phyloP scores from a whole-genome alignment of 768 basidiomycete species.

The Daedalea quercina region DNA sequence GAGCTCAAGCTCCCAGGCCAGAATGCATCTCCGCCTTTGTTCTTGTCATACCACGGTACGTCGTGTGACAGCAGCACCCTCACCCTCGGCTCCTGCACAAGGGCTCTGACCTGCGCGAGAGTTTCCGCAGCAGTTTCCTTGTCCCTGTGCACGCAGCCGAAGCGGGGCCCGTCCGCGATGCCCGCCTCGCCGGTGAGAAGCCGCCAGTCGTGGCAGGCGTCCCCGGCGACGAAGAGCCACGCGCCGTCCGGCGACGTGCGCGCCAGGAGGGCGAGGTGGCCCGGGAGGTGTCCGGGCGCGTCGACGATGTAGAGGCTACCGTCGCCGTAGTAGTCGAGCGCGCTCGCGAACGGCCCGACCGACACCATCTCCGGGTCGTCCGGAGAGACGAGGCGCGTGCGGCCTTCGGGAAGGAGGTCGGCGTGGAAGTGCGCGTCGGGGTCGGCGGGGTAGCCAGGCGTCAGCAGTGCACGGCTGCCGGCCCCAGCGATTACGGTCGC shows the following conservation, averaged over 20 bases:
- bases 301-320: constrained; percentile 55
- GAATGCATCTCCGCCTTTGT: constrained; percentile 36
- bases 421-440: constrained; percentile 23
- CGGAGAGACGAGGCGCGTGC: constrained; percentile 18
- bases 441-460: constrained; percentile 35
- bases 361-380: constrained; percentile 22
- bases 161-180: constrained; percentile 22
- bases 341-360: constrained; percentile 44
- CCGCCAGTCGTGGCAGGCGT: constrained; percentile 27
- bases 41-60: constrained; percentile 41
- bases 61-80: constrained; percentile 50
- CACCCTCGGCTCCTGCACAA: constrained; percentile 29
- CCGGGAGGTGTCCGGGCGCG: constrained; percentile 47
- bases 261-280: constrained; percentile 46
- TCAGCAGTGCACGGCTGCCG: constrained; percentile 28
- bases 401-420: constrained; percentile 9
- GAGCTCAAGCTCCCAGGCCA: constrained; percentile 19
- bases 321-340: constrained; percentile 49
- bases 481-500: constrained; percentile 44
- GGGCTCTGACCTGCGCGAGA: constrained; percentile 32
- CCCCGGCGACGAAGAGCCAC: constrained; percentile 51
- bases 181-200: constrained; percentile 30
- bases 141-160: constrained; percentile 38
- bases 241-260: constrained; percentile 46
- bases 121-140: constrained; percentile 36